phyloP scores from a whole-genome alignment of 2,329 filamentous ascomycete genomes.

The Xylariales sp. region DNA sequence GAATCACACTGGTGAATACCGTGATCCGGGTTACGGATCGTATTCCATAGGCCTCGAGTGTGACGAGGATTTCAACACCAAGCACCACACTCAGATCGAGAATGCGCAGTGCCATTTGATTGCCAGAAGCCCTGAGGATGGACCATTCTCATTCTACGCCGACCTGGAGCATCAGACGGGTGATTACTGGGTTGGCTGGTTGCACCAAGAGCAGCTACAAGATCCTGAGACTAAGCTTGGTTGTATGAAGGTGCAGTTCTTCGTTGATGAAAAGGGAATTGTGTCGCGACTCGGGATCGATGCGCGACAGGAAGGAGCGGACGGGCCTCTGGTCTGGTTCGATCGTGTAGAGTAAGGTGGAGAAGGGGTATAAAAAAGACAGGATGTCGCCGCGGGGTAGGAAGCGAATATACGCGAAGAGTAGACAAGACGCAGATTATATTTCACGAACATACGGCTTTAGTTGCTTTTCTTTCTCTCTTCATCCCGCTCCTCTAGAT shows the following conservation, averaged over 20 bases:
- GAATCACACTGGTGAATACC: constrained; percentile 11
- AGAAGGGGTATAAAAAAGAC: too few relatives aligned
- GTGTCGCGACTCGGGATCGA: constrained; percentile 12
- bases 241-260: constrained; percentile 10
- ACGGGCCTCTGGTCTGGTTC: constrained; percentile 12
- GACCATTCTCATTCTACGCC: neutral
- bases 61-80: neutral
- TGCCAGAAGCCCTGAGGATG: neutral
- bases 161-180: constrained; percentile 8
- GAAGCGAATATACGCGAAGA: too few relatives aligned
- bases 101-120: constrained; percentile 1
- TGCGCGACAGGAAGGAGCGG: constrained; percentile 6
- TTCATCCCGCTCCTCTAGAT: too few relatives aligned
- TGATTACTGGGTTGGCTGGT: constrained; percentile 9
- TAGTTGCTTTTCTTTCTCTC: too few relatives aligned
- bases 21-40: constrained; percentile 12
- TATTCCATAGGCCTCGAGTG: constrained; percentile 7
- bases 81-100: neutral
- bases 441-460: too few relatives aligned
- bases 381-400: too few relatives aligned
- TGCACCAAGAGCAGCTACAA: neutral
- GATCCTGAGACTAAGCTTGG: neutral
- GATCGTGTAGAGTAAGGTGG: too few relatives aligned
- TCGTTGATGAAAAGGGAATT: constrained; percentile 5
- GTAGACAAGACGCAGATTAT: too few relatives aligned